Evolutionary conservation across 2,329 filamentous ascomycete species (phyloP), one percentile per base, ranked within the genome.

Genomic region (Bipolaris cookei): DNA sequence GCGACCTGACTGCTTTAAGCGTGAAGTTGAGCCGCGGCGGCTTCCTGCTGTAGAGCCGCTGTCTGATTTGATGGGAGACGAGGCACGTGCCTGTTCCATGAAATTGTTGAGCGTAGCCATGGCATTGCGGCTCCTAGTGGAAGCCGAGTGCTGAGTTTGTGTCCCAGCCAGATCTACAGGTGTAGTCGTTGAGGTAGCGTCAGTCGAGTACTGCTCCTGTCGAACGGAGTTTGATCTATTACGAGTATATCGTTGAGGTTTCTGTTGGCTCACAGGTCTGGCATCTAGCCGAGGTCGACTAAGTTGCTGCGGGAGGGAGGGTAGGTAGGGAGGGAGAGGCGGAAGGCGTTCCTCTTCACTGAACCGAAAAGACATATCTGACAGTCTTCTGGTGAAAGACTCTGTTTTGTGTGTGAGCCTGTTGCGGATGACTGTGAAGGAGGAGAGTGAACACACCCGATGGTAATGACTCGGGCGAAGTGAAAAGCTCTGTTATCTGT

Each of bases 41-140:
- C 64, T 70, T 23, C 44, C 35, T 6, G 54, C 48, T 8, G 59
- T 47, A 25, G 67, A 66, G 21, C 53, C 46, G 7, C 46, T 41
- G 1, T 64, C 61, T 44, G 62, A 65, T 39, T 70, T 71, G n/a
- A 53, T 64, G 8, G 68, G 65, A 25, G 69, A 70, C 3, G 44
- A 38, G 13, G 25, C 42, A 39, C 64, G 61, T 39, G 64, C 63
- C 41, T 64, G 57, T 7, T 68, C 66, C 44, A 74, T 65, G 28
- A 76, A 49, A 10, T 65, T 58, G n/a, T 66, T 61, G 42, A 71
- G 58, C 3, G 65, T 67, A 2, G 64, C 65, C 37, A 64, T 63
- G 13, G 54, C 63, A 18, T 70, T 42, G 39, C 59, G 58, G 44
- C 59, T 63, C 37, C 59, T 65, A 49, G 51, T 47, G 21, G 65